Base-by-base conservation (phyloP, 2,329 filamentous ascomycete species). In the Ophiocordyceps unilateralis region DNA sequence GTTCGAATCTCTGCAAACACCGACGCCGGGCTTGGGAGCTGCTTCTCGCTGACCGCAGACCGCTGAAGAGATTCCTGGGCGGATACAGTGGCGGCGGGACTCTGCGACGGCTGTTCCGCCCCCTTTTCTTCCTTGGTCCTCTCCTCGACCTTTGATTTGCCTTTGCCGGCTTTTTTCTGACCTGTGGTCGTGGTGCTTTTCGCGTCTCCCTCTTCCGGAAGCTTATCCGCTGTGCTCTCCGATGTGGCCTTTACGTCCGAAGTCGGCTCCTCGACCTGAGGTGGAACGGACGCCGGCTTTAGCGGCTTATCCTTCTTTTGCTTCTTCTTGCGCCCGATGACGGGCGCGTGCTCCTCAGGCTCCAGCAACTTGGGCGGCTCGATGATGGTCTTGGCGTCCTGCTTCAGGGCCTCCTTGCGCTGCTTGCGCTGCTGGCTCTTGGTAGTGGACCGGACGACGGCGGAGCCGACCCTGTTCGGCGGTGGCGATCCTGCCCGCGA, bases 241-340 rank as follows among this genome's bases (percentile, higher is more conserved):
- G n/a, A 34, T 2, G 19, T n/a, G 14, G 32, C 14, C 15, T 43
- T 17, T n/a, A 51, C 48, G 5, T 46, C 43, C 38, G 51, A 49
- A 19, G 19, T 14, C 38, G n/a, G 52, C 43, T 20, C 28, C 30
- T n/a, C 43, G 22, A 21, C 36, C 15, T 43, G 44, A 28, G 51
- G 9, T 15, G 48, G 46, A 12, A 42, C 6, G 4, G 43, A 37
- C 17, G 50, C 11, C 12, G 51, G 43, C 38, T 59, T 58, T 8
- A 43, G 28, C 14, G 59, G 58, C 52, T 75, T 79, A 51, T 81
- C 77, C 61, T 86, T 89, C 67, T 83, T 87, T 57, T 83, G 76
- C 63, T 89, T 91, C 68, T 86, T 89, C 67, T 87, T 87, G 42
- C 84, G 75, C 28, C 82, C 82, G 41, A 86, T 58, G 36, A 93